Base-by-base conservation (phyloP, 2,329 filamentous ascomycete genomes). In the Talaromyces rugulosus region DNA sequence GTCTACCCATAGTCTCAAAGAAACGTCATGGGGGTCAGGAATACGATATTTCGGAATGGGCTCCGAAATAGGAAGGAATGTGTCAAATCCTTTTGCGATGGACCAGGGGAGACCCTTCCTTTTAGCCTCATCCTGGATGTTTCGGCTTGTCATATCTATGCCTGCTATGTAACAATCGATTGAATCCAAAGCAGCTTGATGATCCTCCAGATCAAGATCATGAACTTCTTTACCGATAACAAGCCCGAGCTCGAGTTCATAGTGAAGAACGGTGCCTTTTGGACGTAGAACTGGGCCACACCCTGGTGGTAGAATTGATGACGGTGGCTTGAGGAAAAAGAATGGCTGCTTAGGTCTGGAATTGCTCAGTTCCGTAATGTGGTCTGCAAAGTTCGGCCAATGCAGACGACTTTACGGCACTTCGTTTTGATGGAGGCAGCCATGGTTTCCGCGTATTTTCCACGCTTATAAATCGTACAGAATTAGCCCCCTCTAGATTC, bases 111-210 rank as follows among this genome's bases (percentile, higher is more conserved):
- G 87, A 40, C 95, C 92, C 82, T 95, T 96, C 79, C 90, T 92
- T 86, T 98, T 99, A 67, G 94, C 94, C 80, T 97, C 92, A 70
- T 96, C 91, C 79, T 99, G 95, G 8, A 91, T 86, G 77, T 98
- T 98, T 67, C 95, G 90, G 0, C 90, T 94, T 11, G 95, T 99
- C 91, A 99, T 96, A 79, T 99, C 95, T 71, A 99, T 97, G 69
- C 90, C 88, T 53, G 98, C 83, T 66, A 94, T 85, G 77, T 98
- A 98, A 70, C 91, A 88, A 68, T 89, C 87, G 75, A 98, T 92
- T 44, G 91, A 87, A 71, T 92, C 90, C 69, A 96, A 74, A 28
- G 92, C 92, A 18, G 84, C 86, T 74, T 89, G 78, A 63, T 87
- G 83, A 72, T 96, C 89, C n/a, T 86, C 81, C 8, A 87, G 85